Conservation (phyloP, 73 alveolate species). For the Tetrahymena malaccensis region DNA sequence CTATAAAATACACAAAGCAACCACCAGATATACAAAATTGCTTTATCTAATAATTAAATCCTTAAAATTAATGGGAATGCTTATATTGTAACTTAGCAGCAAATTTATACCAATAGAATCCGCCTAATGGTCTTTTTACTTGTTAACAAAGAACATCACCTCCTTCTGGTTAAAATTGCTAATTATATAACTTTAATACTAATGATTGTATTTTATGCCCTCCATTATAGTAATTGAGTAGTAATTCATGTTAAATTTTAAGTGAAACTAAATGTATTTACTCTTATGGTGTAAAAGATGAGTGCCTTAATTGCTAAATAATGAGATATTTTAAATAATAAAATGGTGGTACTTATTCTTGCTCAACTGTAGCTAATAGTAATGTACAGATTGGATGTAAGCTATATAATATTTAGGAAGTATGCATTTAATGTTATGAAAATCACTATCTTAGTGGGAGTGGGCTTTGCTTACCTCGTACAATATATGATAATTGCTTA, state of each 20-base stretch:
- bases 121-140: not conserved
- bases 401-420: not conserved
- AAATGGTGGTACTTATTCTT: not conserved
- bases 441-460: not conserved
- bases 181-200: not conserved
- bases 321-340: not conserved
- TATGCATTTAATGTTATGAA: not conserved
- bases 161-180: not conserved
- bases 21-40: no score
- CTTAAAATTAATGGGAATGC: no score
- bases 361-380: not conserved
- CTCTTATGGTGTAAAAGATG: not conserved
- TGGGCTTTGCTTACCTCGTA: not conserved
- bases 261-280: not conserved
- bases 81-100: not conserved
- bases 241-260: not conserved
- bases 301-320: not conserved
- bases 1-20: no score
- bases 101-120: no score
- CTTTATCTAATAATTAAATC: no score
- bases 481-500: not conserved
- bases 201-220: not conserved
- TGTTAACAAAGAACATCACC: not conserved
- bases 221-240: not conserved
- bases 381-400: not conserved